phyloP scores from a whole-genome alignment of 768 basidiomycete genomes.

The Glaciozyma antarctica region DNA sequence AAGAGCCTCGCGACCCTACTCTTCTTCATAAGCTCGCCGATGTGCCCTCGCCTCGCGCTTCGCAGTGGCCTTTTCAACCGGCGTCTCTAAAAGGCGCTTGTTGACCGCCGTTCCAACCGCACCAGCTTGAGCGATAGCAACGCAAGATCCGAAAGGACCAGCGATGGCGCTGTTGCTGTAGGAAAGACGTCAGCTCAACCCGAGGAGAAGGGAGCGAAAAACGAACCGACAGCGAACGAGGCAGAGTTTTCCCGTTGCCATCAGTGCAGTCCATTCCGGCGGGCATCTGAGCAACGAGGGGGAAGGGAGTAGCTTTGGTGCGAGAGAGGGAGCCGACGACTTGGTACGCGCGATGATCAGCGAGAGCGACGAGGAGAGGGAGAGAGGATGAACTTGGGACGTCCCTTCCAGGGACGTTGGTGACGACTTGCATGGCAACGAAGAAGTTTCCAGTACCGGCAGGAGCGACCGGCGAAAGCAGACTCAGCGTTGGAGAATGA shows the following conservation, averaged over 20 bases:
- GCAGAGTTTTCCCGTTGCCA: not conserved
- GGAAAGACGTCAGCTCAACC: no score
- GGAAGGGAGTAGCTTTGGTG: constrained; percentile 8
- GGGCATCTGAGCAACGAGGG: constrained; percentile 8
- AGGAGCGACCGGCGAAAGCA: not conserved
- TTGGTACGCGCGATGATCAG: not conserved
- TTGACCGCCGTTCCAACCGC: not conserved
- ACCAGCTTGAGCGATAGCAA: not conserved
- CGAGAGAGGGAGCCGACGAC: constrained; percentile 1
- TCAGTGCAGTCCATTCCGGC: constrained; percentile 8
- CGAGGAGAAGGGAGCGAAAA: not conserved
- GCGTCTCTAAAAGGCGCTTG: not conserved
- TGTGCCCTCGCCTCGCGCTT: not conserved
- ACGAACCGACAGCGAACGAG: constrained; percentile 3
- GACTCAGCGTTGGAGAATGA: no score
- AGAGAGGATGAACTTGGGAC: not conserved
- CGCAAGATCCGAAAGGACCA: constrained; percentile 9
- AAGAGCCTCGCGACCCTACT: no score
- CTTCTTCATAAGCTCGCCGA: no score
- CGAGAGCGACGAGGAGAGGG: no score
- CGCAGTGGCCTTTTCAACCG: not conserved
- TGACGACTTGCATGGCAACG: not conserved
- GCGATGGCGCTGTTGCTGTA: not conserved
- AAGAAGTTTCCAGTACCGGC: constrained; percentile 3
- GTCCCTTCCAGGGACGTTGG: constrained; percentile 1